These are phyloP conservation scores for Scutellaria galericulata DNA, from an alignment of 257 asterid species.

Conservation along the genomic window DNA sequence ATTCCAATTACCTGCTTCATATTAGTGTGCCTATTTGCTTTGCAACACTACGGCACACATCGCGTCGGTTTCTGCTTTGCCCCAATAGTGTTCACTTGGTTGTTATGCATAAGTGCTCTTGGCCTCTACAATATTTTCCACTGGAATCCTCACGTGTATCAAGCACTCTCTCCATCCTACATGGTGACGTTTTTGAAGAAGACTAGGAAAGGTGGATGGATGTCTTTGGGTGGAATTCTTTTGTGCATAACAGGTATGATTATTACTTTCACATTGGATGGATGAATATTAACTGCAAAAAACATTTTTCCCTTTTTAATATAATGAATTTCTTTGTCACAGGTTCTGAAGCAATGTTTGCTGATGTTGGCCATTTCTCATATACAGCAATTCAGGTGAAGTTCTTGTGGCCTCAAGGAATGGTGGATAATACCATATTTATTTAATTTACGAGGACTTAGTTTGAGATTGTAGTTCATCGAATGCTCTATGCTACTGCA, in stretches of 20 bases:
- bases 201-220: conserved; percentile 98
- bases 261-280: not conserved
- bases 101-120: conserved; percentile 80
- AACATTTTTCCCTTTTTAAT: too few species aligned
- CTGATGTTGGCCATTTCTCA: conserved; percentile 97
- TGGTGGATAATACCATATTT: not conserved
- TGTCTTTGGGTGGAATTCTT: conserved; percentile 96
- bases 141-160: conserved; percentile 88
- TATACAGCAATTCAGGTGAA: conserved; percentile 88
- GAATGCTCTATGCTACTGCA: conserved; percentile 43
- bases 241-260: conserved; percentile 89
- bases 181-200: conserved; percentile 87
- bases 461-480: conserved; percentile 12
- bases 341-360: conserved; percentile 99
- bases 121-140: conserved; percentile 81
- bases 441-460: not conserved
- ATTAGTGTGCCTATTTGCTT: conserved; percentile 86
- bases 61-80: conserved; percentile 87
- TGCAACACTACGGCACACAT: conserved; percentile 98
- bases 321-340: conserved; percentile 30
- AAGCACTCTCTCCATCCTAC: conserved; percentile 89
- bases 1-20: conserved; percentile 94
- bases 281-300: too few species aligned
- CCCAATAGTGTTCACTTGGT: conserved; percentile 80
- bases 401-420: not conserved